Evolutionary conservation across 2,329 filamentous ascomycete species (phyloP), one percentile per base, ranked within the genome.

Genomic region (Aspergillus ochraceoroseus): DNA sequence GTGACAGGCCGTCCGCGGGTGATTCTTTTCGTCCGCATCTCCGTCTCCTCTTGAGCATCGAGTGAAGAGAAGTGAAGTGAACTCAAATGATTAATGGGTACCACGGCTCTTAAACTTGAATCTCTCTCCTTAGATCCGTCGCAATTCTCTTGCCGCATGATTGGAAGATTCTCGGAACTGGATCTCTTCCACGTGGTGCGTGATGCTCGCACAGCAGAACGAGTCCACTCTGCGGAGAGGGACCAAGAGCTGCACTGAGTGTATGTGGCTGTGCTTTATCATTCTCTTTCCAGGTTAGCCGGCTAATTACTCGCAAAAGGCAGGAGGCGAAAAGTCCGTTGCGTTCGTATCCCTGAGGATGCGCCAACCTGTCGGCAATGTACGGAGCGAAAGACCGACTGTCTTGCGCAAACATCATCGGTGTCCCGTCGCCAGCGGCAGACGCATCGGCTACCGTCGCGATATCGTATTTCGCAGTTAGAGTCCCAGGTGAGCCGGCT

Each of bases 221-320:
- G 25, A 40, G 7, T 3, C 30, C 12, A 30, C 32, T 8, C 14
- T 41, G 15, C 43, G 48, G 8, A 52, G 45, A 25, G 49, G 49
- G 7, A 50, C 49, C 6, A 52, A 43, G 25, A 52, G 49, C 33
- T 52, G 49, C 45, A 48, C 45, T 8, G 49, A 52, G 29, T 52
- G 49, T 52, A 45, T 23, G 44, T 46, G 27, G 20, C 14, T n/a
- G 12, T 31, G 8, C 3, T 4, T 28, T 23, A 22, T 22, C 9
- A 22, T n/a, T n/a, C n/a, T n/a, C n/a, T n/a, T n/a, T n/a, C n/a
- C n/a, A n/a, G n/a, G n/a, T n/a, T n/a, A n/a, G n/a, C n/a, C n/a
- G n/a, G n/a, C n/a, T n/a, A n/a, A n/a, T n/a, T n/a, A n/a, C n/a
- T n/a, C n/a, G n/a, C n/a, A n/a, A 22, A 5, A 52, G 49, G 49